These are phyloP conservation scores for Candida lessepsii DNA, from an alignment of 805 yeast genomes.

Conservation along the genomic window DNA sequence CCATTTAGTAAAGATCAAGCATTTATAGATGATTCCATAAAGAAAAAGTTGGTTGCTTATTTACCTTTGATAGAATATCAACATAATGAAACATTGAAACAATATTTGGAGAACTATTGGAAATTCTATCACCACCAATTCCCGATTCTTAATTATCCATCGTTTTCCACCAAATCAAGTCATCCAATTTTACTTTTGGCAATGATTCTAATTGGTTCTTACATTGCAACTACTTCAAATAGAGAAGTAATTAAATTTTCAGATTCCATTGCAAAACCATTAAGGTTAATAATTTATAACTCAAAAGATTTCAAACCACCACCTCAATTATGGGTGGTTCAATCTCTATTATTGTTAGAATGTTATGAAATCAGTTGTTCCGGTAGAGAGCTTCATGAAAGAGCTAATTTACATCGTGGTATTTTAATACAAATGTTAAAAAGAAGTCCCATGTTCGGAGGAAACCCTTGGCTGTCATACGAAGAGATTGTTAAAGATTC, in stretches of 20 bases:
- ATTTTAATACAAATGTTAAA: conserved; percentile 36
- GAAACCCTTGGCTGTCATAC: conserved; percentile 26
- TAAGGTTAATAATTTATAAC: conserved; percentile 66
- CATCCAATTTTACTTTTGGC: conserved; percentile 50
- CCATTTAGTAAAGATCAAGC: conserved; percentile 14
- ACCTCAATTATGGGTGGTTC: conserved; percentile 68
- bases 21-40: conserved; percentile 7
- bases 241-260: conserved; percentile 17
- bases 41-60: conserved; percentile 9
- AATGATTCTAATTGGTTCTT: conserved; percentile 56
- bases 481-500: conserved; percentile 1
- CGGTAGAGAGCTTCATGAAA: conserved; percentile 63
- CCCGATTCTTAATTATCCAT: conserved; percentile 55
- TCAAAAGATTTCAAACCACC: conserved; percentile 71
- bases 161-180: conserved; percentile 46
- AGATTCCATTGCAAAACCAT: conserved; percentile 49
- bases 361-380: conserved; percentile 70
- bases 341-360: conserved; percentile 64
- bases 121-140: conserved; percentile 52
- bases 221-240: conserved; percentile 17
- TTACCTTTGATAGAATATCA: conserved; percentile 14
- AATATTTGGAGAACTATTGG: conserved; percentile 43
- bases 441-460: conserved; percentile 32
- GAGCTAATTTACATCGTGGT: conserved; percentile 80
- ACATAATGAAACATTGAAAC: conserved; percentile 2